A percentile compares a stretch with the other conserved stretches of the same genome.
Conservation (phyloP, 169 alveolate genomes). For the Cryptosporidium sp. region DNA sequence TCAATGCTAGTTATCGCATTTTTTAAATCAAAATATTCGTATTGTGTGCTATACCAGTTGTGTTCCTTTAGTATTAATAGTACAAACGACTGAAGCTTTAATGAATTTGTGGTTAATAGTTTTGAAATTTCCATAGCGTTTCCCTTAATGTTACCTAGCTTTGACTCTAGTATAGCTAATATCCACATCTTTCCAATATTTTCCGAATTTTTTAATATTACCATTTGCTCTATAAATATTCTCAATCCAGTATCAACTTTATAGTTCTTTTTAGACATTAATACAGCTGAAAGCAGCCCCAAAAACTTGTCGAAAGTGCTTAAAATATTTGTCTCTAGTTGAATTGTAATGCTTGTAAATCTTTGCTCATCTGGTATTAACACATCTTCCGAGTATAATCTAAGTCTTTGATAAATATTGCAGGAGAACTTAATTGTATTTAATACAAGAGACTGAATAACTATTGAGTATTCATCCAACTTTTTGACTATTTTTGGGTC, state of each 20-base stretch:
- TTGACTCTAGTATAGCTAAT: background rate
- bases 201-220: constrained; percentile 18
- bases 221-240: constrained; percentile 16
- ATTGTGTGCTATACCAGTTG: constrained; percentile 42
- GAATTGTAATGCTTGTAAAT: constrained; percentile 44
- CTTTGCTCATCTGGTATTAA: constrained; percentile 30
- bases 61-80: constrained; percentile 51
- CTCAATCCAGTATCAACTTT: background rate
- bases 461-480: background rate
- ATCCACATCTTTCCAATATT: constrained; percentile 32
- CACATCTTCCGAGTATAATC: background rate
- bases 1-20: constrained; percentile 27
- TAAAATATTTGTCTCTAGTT: constrained; percentile 42
- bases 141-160: constrained; percentile 19
- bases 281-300: constrained; percentile 28
- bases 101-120: constrained; percentile 41
- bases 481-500: background rate
- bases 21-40: constrained; percentile 33
- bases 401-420: constrained; percentile 6
- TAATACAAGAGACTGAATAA: background rate
- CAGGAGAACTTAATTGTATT: constrained; percentile 12
- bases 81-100: constrained; percentile 33
- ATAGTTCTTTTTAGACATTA: background rate
- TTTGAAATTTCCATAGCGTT: constrained; percentile 74
- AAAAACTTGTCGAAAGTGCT: constrained; percentile 31